Base-by-base conservation (phyloP, 2,329 filamentous ascomycete species). In the Pseudogymnoascus sp. region DNA sequence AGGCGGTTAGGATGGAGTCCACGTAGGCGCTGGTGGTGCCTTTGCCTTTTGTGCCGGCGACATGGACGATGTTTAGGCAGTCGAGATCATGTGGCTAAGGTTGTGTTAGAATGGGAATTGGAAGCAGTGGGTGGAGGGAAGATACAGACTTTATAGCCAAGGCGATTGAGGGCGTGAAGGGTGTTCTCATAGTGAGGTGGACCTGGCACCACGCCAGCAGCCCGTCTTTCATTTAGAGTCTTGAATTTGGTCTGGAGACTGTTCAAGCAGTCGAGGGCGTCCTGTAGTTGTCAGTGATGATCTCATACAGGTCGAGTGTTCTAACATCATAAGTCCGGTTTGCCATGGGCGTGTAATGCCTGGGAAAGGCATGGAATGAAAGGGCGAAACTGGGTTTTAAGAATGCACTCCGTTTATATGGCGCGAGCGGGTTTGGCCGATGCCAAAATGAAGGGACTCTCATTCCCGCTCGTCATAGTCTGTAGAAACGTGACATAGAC, bases 1-100 rank as follows among this genome's bases (percentile, higher is more conserved):
- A 87, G 69, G 87, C 83, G 3, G 80, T 77, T n/a, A 96, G 79
- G 67, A 96, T 90, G 2, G 87, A 87, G 13, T 91, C 91, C 19
- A 91, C 83, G 74, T 93, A 93, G 9, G 93, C 89, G 68, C 89
- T 91, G 0, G 91, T 92, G 2, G 90, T 95, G 42, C 93, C 93
- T 75, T 97, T 97, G 65, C 93, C 93, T 75, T 97, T 97, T 8
- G 93, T 96, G 15, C 93, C 93, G 0, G 93, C 90, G 44, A 97
- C 86, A 73, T 97, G 93, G 65, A 96, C 85, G 67, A 82, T 28
- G 6, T 65, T 60, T 15, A 64, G 15, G 57, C 31, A 40, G 23
- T 35, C 36, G 19, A 60, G 57, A 7, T 60, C 57, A 28, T 35
- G 31, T 15, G 57, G 57, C 57, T 53, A 9, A 7, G 23, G 26